Evolutionary conservation across 441 rosid genomes (phyloP), one percentile per base, ranked within the genome.

Genomic region (Adansonia rubrostipa): DNA sequence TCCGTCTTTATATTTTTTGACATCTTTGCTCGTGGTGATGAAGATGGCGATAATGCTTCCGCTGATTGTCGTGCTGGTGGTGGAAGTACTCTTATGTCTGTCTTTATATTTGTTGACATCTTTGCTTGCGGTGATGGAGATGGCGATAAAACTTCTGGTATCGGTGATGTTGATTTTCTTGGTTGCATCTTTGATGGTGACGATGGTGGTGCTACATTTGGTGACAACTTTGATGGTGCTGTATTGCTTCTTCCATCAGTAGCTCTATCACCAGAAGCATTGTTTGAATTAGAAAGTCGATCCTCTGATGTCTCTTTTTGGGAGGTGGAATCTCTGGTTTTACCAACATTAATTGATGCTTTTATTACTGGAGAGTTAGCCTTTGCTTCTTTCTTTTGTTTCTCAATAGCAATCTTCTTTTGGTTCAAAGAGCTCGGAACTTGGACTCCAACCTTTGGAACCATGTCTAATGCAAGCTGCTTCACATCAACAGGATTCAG

Each of bases 401-500:
- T 69, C 80, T 80, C 82, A 44, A 5, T 73, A 10, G 3, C 10
- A 77, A 20, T 15, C 74, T 42, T 56, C 66, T 69, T 58, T 78
- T 89, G 73, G 60, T 73, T 76, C 77, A 71, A 58, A 22, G 28
- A 47, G 48, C 71, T 78, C 40, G 51, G 33, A 1, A 79, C 85
- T 68, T 79, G 86, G 75, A 78, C 81, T 71, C 80, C 84, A 45
- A 76, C 65, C 40, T 87, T 82, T 0, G 93, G 82, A 81, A 88
- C 71, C 85, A 86, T 83, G 67, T 87, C 87, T 6, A 88, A 81
- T 0, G 90, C 77, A 14, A 91, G 89, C 63, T 87, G 87, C 83
- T 94, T 92, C 65, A 88, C 73, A 57, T 90, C 94, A 3, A 92
- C 77, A 14, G 91, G 95, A 80, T 89, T 94, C 80, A 91, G 74